Evolutionary conservation across 1,284 basidiomycete species (phyloP), one percentile per base, ranked within the genome.

Genomic region (Rhodotorula sp.): DNA sequence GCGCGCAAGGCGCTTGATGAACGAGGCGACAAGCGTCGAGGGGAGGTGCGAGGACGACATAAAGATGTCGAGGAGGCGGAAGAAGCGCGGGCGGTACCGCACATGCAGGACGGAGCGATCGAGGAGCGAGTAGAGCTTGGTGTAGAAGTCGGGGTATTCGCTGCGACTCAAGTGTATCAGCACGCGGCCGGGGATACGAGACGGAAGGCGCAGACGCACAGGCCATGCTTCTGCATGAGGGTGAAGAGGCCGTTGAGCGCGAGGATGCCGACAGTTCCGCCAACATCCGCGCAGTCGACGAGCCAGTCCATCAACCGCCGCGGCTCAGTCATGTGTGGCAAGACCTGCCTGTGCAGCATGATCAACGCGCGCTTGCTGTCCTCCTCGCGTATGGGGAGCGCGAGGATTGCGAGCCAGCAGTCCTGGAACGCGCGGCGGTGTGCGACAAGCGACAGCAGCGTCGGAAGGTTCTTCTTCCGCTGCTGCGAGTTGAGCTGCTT

Each of bases 61-160:
- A 84, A 98, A 99, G 3, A 91, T 83, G 73, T 97, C 94, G 1
- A 91, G 88, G 75, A 99, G 85, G 53, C 96, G 88, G 86, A 99
- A 95, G 84, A 99, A 99, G 48, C 96, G 88, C 1, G 96, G 90
- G 21, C 96, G 88, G 80, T 97, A 91, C 79, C 92, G 94, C 71
- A 92, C 87, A 80, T 99, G 96, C 34, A 99, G 86, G 5, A 97
- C 87, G 39, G 94, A 88, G 27, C 89, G 85, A 79, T 94, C 90
- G 21, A 99, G 85, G 80, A 98, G 91, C 1, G 88, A 87, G 79
- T 99, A 99, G 6, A 99, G 85, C n/a, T 90, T 88, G 8, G 89
- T 91, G 84, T 97, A 99, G 83, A 99, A 98, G 17, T 89, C 89
- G 7, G 97, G 96, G 80, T 97, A 98, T 80, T 98, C 95, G 44